Evolutionary conservation across 176 grass and related monocot genomes (phyloP).

Genomic region (Otatea glauca): DNA sequence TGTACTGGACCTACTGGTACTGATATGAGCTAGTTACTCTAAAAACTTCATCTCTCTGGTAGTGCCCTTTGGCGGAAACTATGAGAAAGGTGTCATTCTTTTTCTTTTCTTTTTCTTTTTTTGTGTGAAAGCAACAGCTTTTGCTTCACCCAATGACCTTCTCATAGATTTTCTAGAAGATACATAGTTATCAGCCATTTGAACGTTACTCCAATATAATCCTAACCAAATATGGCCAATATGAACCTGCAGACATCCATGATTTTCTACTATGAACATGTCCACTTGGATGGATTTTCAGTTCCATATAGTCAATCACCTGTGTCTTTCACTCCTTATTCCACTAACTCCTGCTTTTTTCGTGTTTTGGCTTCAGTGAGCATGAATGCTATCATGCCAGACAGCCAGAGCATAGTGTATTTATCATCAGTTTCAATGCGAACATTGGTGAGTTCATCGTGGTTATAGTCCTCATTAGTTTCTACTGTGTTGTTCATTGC

Average conservation of each 20-base stretch:
- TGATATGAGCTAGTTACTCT: neutral
- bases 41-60: slow-evolving; percentile 31
- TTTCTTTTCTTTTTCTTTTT: neutral
- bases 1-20: neutral
- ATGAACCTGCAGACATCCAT: slow-evolving; percentile 1
- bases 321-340: neutral
- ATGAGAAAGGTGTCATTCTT: neutral
- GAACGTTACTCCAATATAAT: neutral
- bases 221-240: neutral
- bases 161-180: slow-evolving; percentile 20
- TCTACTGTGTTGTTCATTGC: slow-evolving; percentile 49
- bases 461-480: slow-evolving; percentile 12
- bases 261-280: neutral
- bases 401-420: slow-evolving; percentile 2
- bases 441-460: slow-evolving; percentile 2
- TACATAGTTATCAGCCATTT: neutral
- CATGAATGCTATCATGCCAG: neutral
- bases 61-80: neutral
- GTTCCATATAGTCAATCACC: neutral
- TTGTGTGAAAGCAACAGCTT: neutral
- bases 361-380: neutral
- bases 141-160: neutral
- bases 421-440: neutral
- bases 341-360: neutral
- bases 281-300: slow-evolving; percentile 8